Conservation (phyloP, 306 rosid species). For the Vicia villosa region DNA sequence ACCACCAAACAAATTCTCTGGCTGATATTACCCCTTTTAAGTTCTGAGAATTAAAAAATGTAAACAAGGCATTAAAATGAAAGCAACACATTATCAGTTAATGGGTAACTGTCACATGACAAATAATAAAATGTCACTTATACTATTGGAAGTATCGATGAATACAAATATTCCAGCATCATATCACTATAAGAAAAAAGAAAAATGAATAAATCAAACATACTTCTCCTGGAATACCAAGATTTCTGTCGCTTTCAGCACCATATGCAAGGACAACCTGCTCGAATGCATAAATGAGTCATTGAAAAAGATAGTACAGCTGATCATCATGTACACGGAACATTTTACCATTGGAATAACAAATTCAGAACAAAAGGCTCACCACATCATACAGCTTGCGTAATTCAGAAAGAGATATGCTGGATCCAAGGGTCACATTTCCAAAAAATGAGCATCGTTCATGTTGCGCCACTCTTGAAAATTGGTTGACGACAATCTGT, state of each 20-base stretch:
- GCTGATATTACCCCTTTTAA: slow-evolving; percentile 78
- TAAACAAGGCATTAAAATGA: slow-evolving; percentile 19
- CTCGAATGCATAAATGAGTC: slow-evolving; percentile 30
- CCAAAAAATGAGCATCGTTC: slow-evolving; percentile 75
- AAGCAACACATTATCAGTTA: slow-evolving; percentile 26
- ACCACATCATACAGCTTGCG: slow-evolving; percentile 78
- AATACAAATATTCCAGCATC: slow-evolving; percentile 22
- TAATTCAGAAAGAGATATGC: slow-evolving; percentile 68
- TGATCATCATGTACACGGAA: not conserved
- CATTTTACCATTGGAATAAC: slow-evolving; percentile 27
- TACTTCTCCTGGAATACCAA: slow-evolving; percentile 91
- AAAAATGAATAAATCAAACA: slow-evolving; percentile 32
- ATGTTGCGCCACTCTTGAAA: slow-evolving; percentile 66
- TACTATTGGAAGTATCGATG: slow-evolving; percentile 14
- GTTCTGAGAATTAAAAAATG: slow-evolving; percentile 48
- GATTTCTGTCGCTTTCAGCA: slow-evolving; percentile 90
- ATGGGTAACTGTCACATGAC: not conserved
- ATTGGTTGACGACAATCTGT: slow-evolving; percentile 88
- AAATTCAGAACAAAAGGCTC: slow-evolving; percentile 43
- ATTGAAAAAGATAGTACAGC: slow-evolving; percentile 30
- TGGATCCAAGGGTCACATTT: slow-evolving; percentile 71
- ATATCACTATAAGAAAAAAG: slow-evolving; percentile 18
- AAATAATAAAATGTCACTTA: slow-evolving; percentile 27
- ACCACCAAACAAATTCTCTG: slow-evolving; percentile 99
- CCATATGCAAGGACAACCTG: slow-evolving; percentile 96